These are phyloP conservation scores for Nidularia pulvinata DNA, from an alignment of 768 basidiomycete species.

Conservation along the genomic window DNA sequence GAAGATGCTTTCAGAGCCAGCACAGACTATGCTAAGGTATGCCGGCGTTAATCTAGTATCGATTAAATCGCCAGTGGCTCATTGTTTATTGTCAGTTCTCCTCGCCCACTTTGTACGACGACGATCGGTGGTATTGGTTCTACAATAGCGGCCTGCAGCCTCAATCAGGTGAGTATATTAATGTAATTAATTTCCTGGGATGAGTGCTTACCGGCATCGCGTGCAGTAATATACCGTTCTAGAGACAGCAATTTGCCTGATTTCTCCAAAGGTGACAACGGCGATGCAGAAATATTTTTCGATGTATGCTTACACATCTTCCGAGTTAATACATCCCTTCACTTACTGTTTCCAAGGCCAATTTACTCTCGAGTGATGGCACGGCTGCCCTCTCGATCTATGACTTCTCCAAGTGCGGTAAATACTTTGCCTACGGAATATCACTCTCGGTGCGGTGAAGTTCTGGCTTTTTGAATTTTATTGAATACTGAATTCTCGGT, in stretches of 20 bases:
- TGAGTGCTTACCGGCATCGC: constrained; percentile 3
- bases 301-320: constrained; percentile 42
- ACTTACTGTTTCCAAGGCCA: too few species aligned
- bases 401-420: constrained; percentile 65
- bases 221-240: constrained; percentile 61
- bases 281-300: constrained; percentile 74
- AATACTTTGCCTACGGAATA: constrained; percentile 78
- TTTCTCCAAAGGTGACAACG: constrained; percentile 38
- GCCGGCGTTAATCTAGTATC: too few species aligned
- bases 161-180: constrained; percentile 46
- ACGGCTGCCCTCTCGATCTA: constrained; percentile 61
- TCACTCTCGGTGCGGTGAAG: constrained; percentile 58
- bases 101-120: constrained; percentile 57
- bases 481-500: constrained; percentile 1
- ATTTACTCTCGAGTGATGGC: constrained; percentile 71
- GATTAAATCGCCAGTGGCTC: too few species aligned
- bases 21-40: constrained; percentile 42
- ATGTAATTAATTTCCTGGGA: not conserved
- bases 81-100: constrained; percentile 53
- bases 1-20: constrained; percentile 54
- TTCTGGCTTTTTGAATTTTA: constrained; percentile 3
- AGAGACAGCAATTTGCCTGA: constrained; percentile 52
- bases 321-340: not conserved
- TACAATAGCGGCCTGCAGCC: constrained; percentile 78
- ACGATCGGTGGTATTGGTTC: constrained; percentile 81